Conservation (phyloP, 1,139 yeast genomes). For the Suhomyces panamericanus region DNA sequence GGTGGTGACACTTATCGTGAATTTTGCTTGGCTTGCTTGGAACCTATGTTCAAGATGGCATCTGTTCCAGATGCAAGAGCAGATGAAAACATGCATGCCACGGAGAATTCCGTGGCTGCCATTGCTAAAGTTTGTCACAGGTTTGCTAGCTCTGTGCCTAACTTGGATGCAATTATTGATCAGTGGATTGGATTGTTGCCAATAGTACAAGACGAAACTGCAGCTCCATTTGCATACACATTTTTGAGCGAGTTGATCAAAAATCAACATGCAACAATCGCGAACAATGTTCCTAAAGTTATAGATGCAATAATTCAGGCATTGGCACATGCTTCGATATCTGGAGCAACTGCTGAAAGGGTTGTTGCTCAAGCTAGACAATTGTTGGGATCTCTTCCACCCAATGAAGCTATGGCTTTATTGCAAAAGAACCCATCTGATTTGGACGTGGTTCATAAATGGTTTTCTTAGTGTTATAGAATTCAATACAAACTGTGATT, state of each 20-base stretch:
- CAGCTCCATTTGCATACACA: constrained; percentile 83
- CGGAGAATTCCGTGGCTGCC: constrained; percentile 82
- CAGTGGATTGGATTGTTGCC: constrained; percentile 88
- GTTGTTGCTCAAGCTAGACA: constrained; percentile 61
- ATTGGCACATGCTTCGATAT: constrained; percentile 62
- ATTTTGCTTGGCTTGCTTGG: constrained; percentile 66
- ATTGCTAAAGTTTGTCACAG: constrained; percentile 76
- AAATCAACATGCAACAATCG: constrained; percentile 63
- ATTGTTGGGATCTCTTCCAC: constrained; percentile 50
- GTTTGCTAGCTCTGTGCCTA: constrained; percentile 57
- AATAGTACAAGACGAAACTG: constrained; percentile 78
- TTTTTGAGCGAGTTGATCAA: constrained; percentile 76
- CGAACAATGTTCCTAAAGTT: constrained; percentile 58
- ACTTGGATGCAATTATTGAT: constrained; percentile 59
- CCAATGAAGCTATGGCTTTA: constrained; percentile 63
- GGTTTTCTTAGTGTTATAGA: constrained; percentile 43
- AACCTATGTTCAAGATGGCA: constrained; percentile 71
- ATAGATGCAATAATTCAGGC: constrained; percentile 80
- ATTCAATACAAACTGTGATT: neutral
- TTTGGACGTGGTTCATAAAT: constrained; percentile 60
- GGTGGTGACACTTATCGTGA: constrained; percentile 68
- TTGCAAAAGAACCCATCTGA: constrained; percentile 65
- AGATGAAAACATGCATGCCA: constrained; percentile 81
- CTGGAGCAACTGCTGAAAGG: constrained; percentile 68
- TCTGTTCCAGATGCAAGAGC: constrained; percentile 82